phyloP scores from a whole-genome alignment of 163 green algal species.

The Chlamydomonas reinhardtii region DNA sequence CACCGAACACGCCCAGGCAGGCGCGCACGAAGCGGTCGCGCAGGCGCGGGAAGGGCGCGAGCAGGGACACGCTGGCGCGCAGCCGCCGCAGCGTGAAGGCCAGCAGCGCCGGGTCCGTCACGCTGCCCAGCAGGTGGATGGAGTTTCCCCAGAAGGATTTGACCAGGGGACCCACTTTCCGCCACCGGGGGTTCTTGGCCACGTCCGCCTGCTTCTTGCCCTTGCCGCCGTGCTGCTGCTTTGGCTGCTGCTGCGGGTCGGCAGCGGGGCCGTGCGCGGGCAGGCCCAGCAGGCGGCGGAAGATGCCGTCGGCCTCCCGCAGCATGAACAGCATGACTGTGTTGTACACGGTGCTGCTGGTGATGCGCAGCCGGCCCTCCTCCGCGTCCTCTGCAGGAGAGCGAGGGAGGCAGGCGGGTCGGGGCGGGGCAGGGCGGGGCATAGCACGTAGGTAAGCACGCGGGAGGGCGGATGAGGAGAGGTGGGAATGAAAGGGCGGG shows the following conservation, averaged over 20 bases:
- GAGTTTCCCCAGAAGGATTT: conserved; percentile 96
- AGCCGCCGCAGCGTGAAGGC: conserved; percentile 88
- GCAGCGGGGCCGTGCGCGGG: conserved; percentile 29
- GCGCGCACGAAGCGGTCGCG: conserved; percentile 80
- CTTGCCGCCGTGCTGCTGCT: not conserved
- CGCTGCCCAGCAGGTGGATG: conserved; percentile 87
- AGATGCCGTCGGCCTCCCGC: conserved; percentile 86
- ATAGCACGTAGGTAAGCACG: too few relatives aligned
- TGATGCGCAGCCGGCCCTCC: conserved; percentile 73
- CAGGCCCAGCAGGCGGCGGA: conserved; percentile 81
- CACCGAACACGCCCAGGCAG: conserved; percentile 74
- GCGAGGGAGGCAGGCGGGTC: not conserved
- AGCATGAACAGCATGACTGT: conserved; percentile 87
- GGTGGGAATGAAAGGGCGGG: too few relatives aligned
- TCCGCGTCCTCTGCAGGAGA: conserved; percentile 56
- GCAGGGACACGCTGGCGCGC: conserved; percentile 61
- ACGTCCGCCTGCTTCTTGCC: not conserved
- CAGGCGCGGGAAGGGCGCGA: conserved; percentile 77
- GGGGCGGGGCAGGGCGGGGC: not conserved
- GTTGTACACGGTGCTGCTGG: conserved; percentile 89
- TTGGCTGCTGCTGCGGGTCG: conserved; percentile 13
- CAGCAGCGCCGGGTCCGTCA: conserved; percentile 89
- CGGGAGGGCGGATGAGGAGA: too few relatives aligned
- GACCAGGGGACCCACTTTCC: conserved; percentile 88
- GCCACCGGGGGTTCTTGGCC: conserved; percentile 62